Percentiles rank a stretch among this genome's conserved stretches.
These are phyloP conservation scores for Colletotrichum navitas DNA, from an alignment of 2,329 filamentous ascomycete genomes.

Conservation along the genomic window DNA sequence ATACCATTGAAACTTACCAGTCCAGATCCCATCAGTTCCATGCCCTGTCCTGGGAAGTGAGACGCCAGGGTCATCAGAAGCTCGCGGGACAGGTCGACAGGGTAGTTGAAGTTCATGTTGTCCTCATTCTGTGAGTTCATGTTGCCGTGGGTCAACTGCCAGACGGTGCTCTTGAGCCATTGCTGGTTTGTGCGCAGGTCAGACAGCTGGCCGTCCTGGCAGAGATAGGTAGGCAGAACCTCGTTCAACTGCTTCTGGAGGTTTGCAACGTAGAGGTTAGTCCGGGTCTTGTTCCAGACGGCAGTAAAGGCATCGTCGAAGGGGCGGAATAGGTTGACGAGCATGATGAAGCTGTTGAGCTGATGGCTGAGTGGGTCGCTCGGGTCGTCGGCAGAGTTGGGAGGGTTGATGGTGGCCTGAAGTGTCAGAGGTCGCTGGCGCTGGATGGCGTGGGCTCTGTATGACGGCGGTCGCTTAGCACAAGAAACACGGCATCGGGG, in stretches of 20 bases:
- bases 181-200: slow-evolving; percentile 72
- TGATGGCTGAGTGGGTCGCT: slow-evolving; percentile 66
- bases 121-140: slow-evolving; percentile 63
- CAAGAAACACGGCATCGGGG: slow-evolving; percentile 26
- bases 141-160: slow-evolving; percentile 71
- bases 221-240: slow-evolving; percentile 64
- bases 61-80: slow-evolving; percentile 74
- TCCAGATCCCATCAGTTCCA: slow-evolving; percentile 81
- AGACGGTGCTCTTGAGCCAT: slow-evolving; percentile 74
- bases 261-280: slow-evolving; percentile 67
- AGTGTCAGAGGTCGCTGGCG: slow-evolving; percentile 77
- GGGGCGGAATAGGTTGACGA: slow-evolving; percentile 73
- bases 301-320: slow-evolving; percentile 75
- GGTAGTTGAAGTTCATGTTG: slow-evolving; percentile 72
- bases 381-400: slow-evolving; percentile 71
- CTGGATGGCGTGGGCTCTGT: slow-evolving; percentile 78
- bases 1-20: slow-evolving; percentile 65
- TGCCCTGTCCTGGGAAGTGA: slow-evolving; percentile 77
- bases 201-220: slow-evolving; percentile 65
- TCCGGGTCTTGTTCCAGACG: slow-evolving; percentile 75
- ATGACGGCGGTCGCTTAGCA: slow-evolving; percentile 20
- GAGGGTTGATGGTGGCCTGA: slow-evolving; percentile 76
- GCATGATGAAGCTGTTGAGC: slow-evolving; percentile 68
- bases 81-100: slow-evolving; percentile 72
- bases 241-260: slow-evolving; percentile 74